These are phyloP conservation scores for Pyrenopolyporus hunteri DNA, from an alignment of 495 filamentous ascomycete genomes.

Conservation along the genomic window DNA sequence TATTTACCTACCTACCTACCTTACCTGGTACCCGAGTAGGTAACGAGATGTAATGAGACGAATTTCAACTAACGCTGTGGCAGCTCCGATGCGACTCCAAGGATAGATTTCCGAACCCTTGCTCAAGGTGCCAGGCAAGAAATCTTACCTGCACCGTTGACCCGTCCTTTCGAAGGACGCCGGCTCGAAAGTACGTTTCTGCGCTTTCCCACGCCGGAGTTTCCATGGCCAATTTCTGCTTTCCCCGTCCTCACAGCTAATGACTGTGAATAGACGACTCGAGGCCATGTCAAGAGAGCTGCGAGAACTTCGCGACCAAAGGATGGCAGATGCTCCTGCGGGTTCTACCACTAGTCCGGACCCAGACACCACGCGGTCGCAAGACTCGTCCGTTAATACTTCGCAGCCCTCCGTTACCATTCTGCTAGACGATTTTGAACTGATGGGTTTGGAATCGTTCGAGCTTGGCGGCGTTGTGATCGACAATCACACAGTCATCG, in stretches of 20 bases:
- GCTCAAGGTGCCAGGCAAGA: slow-evolving; percentile 39
- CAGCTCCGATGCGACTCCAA: slow-evolving; percentile 44
- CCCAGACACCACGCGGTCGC: slow-evolving; percentile 29
- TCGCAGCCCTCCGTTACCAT: slow-evolving; percentile 19
- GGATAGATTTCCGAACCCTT: slow-evolving; percentile 43
- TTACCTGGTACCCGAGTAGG: no score
- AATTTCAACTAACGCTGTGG: slow-evolving; percentile 1
- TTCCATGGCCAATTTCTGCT: not conserved
- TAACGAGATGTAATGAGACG: no score
- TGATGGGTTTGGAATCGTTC: slow-evolving; percentile 27
- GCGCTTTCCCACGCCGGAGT: not conserved
- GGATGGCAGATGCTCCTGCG: slow-evolving; percentile 17
- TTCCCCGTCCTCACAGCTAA: not conserved
- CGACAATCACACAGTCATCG: slow-evolving; percentile 26
- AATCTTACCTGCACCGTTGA: slow-evolving; percentile 39
- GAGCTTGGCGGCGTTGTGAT: slow-evolving; percentile 32
- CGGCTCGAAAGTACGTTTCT: slow-evolving; percentile 39
- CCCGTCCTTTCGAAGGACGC: slow-evolving; percentile 41
- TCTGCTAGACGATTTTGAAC: slow-evolving; percentile 33
- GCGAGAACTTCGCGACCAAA: slow-evolving; percentile 40
- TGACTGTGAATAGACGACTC: slow-evolving; percentile 26
- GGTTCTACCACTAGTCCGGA: slow-evolving; percentile 36
- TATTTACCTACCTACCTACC: no score
- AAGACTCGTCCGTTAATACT: slow-evolving; percentile 20
- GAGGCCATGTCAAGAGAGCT: slow-evolving; percentile 45